Base-by-base conservation (phyloP, 2,329 filamentous ascomycete genomes). In the Pseudonectria foliicola region DNA sequence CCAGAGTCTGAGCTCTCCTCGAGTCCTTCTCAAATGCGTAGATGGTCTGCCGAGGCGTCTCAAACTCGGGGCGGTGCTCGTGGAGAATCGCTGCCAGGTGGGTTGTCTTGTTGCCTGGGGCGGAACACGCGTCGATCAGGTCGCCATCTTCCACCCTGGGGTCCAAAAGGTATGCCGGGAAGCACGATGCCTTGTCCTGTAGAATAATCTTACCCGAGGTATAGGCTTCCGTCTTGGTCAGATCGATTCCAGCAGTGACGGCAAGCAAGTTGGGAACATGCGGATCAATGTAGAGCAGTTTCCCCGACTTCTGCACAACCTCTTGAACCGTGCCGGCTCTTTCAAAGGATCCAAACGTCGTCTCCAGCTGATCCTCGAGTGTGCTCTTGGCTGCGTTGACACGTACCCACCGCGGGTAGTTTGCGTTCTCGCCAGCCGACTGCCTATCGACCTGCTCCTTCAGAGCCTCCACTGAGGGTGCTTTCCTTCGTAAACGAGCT, bases 71-170 rank as follows among this genome's bases (percentile, higher is more conserved):
- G 3, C 55, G 55, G 34, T 62, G 63, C 31, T 60, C 63, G 34
- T 57, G 66, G 31, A 92, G 53, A 4, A 95, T 76, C 2, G 87
- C 83, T 1, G 89, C 88, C 30, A 94, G 64, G 58, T 96, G 92
- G 7, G 90, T 96, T 2, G 92, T 96, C 63, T 98, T 98, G 60
- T 98, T 98, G 6, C 92, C 92, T 2, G 92, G 92, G 1, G 92
- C 92, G 0, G 92, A 86, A 56, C 90, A 96, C 0, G 85, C 85
- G 59, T 98, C 92, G n/a, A 96, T 76, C 7, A 93, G 68, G 52
- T 92, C 79, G 15, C 86, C 86, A 44, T 82, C 75, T 38, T 75
- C 67, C 7, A 76, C 64, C 0, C 64, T 64, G 1, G 83, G 78
- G 33, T 94, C 71, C 0, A 98, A 67, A 3, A 98, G 68, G 55